Evolutionary conservation across 768 basidiomycete genomes (phyloP).

Genomic region (Neoboletus magnificus): DNA sequence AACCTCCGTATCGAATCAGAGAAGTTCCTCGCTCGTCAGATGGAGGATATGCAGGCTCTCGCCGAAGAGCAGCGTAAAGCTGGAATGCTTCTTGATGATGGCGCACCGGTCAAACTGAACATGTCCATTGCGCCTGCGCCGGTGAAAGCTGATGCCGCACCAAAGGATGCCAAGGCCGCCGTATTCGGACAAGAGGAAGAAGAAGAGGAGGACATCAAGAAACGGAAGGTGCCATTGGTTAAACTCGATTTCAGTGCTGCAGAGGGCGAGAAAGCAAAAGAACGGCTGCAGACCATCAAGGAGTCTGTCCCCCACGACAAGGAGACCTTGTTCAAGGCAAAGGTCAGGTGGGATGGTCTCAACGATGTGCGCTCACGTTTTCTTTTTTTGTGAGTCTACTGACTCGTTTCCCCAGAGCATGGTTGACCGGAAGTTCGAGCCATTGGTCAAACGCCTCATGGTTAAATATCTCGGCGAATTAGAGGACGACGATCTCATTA

Average conservation of each 20-base stretch:
- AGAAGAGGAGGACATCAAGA: constrained; percentile 75
- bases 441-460: constrained; percentile 80
- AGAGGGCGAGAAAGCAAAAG: constrained; percentile 77
- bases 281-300: constrained; percentile 75
- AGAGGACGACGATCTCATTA: constrained; percentile 90
- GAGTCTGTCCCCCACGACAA: constrained; percentile 72
- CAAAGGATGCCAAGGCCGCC: constrained; percentile 49
- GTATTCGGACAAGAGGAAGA: constrained; percentile 84
- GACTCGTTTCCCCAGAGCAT: constrained; percentile 49
- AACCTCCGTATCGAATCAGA: constrained; percentile 89
- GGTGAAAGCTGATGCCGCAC: constrained; percentile 43
- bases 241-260: constrained; percentile 87
- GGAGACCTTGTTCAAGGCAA: constrained; percentile 75
- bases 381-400: constrained; percentile 9
- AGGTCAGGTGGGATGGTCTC: constrained; percentile 90
- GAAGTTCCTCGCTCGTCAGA: constrained; percentile 88
- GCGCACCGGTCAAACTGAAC: constrained; percentile 83
- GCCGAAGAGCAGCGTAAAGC: constrained; percentile 90
- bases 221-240: constrained; percentile 82
- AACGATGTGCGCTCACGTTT: constrained; percentile 60
- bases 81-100: constrained; percentile 87
- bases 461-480: constrained; percentile 85
- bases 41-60: constrained; percentile 93
- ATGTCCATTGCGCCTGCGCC: constrained; percentile 60
- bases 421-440: constrained; percentile 84